Percentiles rank a stretch among this genome's conserved stretches.
These are phyloP conservation scores for Clathrospora elynae DNA, from an alignment of 2,329 filamentous ascomycete genomes.

Conservation along the genomic window DNA sequence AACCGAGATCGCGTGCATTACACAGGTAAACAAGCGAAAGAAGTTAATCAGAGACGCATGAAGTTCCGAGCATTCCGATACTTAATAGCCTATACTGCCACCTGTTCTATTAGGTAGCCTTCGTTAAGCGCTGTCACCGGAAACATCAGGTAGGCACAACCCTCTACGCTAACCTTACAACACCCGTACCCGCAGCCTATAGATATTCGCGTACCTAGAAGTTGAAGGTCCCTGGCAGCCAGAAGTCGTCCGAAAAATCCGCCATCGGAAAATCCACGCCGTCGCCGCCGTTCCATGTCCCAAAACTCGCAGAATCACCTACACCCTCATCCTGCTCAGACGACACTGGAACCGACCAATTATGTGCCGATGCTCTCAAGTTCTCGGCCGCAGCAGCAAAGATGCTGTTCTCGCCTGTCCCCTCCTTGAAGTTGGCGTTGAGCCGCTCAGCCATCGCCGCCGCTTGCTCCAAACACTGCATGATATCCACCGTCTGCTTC, in stretches of 20 bases:
- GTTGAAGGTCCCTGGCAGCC: constrained; percentile 16
- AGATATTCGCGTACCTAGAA: neutral
- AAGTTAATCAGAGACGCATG: too few relatives aligned
- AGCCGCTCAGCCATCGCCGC: constrained; percentile 13
- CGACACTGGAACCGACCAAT: constrained; percentile 12
- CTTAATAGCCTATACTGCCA: too few relatives aligned
- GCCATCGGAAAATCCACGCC: constrained; percentile 12
- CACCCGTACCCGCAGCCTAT: neutral
- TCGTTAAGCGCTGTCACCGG: too few relatives aligned
- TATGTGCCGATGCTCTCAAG: constrained; percentile 17
- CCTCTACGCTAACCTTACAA: too few relatives aligned
- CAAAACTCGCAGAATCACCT: neutral
- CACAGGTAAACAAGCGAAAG: too few relatives aligned
- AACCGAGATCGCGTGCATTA: too few relatives aligned
- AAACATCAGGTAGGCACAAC: too few relatives aligned
- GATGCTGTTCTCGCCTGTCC: constrained; percentile 23
- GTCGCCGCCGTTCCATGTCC: constrained; percentile 2
- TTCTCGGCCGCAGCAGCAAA: constrained; percentile 21
- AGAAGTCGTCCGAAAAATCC: constrained; percentile 28
- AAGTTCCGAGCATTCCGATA: too few relatives aligned
- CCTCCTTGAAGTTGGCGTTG: constrained; percentile 11
- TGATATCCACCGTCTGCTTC: constrained; percentile 14
- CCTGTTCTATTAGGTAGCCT: too few relatives aligned
- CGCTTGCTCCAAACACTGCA: constrained; percentile 15
- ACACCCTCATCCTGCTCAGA: neutral